Conservation (phyloP, 148 eudicot genomes). For the Vaccinium vitisidaea region DNA sequence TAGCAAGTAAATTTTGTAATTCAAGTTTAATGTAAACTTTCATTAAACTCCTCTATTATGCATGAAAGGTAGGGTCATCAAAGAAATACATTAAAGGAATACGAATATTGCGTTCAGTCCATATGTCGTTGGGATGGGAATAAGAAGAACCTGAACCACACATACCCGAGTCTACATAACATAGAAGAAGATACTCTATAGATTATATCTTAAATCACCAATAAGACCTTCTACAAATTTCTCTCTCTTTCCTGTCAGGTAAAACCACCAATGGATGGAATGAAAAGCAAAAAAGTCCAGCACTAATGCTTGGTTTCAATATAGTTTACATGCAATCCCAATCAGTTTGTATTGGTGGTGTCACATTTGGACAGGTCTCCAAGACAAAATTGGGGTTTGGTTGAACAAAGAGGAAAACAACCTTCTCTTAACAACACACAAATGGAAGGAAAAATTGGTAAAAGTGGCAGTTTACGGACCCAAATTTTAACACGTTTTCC, state of each 20-base stretch:
- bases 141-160: background rate
- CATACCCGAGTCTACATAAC: background rate
- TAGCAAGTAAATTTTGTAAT: background rate
- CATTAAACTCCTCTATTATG: background rate
- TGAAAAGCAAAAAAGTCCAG: background rate
- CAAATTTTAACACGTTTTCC: too few relatives aligned
- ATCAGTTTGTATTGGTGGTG: background rate
- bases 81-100: background rate
- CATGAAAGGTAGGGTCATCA: background rate
- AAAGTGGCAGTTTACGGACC: background rate
- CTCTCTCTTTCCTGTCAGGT: background rate
- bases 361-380: background rate
- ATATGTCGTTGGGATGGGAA: background rate
- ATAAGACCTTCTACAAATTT: slow-evolving; percentile 4
- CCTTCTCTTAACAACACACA: background rate
- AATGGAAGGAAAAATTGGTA: background rate
- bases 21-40: too few relatives aligned
- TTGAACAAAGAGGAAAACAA: background rate
- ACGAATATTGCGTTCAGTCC: background rate
- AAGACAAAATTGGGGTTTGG: background rate
- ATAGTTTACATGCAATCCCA: background rate
- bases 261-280: background rate
- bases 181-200: background rate
- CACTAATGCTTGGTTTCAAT: background rate
- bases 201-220: background rate